These are phyloP conservation scores for Pseudopyrenochaeta lycopersici DNA, from an alignment of 2,329 filamentous ascomycete genomes.

Conservation along the genomic window DNA sequence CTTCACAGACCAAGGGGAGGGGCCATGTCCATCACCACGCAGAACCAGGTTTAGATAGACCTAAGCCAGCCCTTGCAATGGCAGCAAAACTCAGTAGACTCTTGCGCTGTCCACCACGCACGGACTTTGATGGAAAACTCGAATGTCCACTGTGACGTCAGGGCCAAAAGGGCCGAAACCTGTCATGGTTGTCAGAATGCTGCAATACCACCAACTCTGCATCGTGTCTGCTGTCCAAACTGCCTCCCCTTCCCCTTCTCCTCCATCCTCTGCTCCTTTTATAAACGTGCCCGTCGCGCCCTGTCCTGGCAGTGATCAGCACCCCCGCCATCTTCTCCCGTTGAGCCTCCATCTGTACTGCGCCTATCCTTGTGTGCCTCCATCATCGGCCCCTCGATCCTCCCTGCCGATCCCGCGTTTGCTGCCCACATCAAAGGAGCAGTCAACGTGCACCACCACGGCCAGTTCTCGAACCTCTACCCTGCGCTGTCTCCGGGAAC, in stretches of 20 bases:
- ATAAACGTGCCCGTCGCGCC: constrained; percentile 13
- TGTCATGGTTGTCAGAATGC: background rate
- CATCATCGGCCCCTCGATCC: constrained; percentile 25
- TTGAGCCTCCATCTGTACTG: constrained; percentile 25
- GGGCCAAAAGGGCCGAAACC: constrained; percentile 14
- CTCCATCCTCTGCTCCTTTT: constrained; percentile 19
- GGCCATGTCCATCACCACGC: background rate
- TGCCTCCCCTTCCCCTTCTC: constrained; percentile 16
- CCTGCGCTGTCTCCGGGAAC: constrained; percentile 14
- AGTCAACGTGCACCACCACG: constrained; percentile 2
- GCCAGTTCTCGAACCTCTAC: background rate
- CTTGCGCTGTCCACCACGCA: constrained; percentile 10
- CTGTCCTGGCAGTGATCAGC: constrained; percentile 39
- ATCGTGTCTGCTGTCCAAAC: constrained; percentile 14
- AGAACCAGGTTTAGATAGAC: background rate
- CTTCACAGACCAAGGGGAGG: background rate
- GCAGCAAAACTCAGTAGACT: constrained; percentile 3
- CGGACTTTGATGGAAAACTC: constrained; percentile 22
- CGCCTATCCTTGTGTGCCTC: constrained; percentile 25
- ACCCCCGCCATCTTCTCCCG: constrained; percentile 19
- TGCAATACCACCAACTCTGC: constrained; percentile 2
- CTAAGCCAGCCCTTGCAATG: background rate
- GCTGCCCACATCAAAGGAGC: constrained; percentile 15
- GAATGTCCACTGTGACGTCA: constrained; percentile 25
- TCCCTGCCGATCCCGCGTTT: constrained; percentile 27